These are phyloP conservation scores for Pseudopyrenochaeta lycopersici DNA, from an alignment of 2,329 filamentous ascomycete species.

Conservation along the genomic window DNA sequence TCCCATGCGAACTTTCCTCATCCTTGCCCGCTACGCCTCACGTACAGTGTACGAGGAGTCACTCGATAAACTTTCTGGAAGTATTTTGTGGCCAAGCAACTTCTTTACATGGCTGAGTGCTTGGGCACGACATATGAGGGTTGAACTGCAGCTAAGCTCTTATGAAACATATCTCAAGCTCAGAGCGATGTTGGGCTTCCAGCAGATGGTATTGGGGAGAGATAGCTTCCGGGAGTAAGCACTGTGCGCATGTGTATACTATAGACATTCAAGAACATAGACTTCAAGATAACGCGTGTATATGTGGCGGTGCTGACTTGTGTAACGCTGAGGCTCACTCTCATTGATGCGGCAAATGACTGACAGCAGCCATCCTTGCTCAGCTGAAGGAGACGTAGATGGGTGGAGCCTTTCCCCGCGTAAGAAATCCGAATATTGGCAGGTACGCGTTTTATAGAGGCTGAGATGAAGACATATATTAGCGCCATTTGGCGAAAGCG, in stretches of 20 bases:
- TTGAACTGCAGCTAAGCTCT: constrained; percentile 66
- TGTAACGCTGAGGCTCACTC: too few species aligned
- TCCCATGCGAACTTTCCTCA: constrained; percentile 69
- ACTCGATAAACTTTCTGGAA: constrained; percentile 60
- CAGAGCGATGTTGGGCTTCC: constrained; percentile 60
- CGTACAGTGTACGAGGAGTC: constrained; percentile 70
- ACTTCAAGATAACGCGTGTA: neutral
- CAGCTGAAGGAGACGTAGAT: too few species aligned
- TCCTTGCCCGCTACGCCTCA: constrained; percentile 70
- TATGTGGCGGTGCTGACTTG: neutral
- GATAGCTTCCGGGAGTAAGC: constrained; percentile 25
- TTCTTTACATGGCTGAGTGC: constrained; percentile 61
- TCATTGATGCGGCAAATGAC: neutral
- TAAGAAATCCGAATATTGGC: too few species aligned
- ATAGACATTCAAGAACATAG: neutral
- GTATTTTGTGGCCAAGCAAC: constrained; percentile 62
- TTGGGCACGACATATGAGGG: constrained; percentile 62
- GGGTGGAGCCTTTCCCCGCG: too few species aligned
- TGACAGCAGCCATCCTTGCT: too few species aligned
- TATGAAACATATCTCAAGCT: constrained; percentile 66
- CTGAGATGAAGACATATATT: too few species aligned
- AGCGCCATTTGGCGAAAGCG: too few species aligned
- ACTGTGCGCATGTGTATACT: neutral
- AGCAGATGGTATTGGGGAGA: constrained; percentile 27
- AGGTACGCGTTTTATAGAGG: too few species aligned